These are phyloP conservation scores for Podaxis carcinomalis DNA, from an alignment of 768 basidiomycete species.

Conservation along the genomic window DNA sequence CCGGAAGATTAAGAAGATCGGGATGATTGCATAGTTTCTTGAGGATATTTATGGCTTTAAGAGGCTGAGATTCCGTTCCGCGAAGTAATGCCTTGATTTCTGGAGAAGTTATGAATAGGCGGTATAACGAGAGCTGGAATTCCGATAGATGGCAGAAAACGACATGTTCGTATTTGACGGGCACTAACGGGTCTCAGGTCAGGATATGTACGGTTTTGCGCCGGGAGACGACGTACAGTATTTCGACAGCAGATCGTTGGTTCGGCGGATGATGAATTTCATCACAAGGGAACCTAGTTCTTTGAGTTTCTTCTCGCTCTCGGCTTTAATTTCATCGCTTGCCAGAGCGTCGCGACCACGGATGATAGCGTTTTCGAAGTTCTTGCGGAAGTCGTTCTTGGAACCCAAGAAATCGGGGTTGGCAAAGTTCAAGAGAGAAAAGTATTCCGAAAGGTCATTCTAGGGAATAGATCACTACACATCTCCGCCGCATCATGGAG, in stretches of 20 bases:
- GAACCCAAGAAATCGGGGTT: slow-evolving; percentile 88
- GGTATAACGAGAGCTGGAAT: slow-evolving; percentile 82
- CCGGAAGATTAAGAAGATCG: slow-evolving; percentile 80
- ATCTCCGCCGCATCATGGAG: not conserved
- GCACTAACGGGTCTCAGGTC: slow-evolving; percentile 51
- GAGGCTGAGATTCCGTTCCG: slow-evolving; percentile 86
- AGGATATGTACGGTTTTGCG: slow-evolving; percentile 1
- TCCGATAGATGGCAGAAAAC: slow-evolving; percentile 87
- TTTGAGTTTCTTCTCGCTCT: slow-evolving; percentile 86
- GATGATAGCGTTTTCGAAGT: slow-evolving; percentile 89
- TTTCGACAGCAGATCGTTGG: slow-evolving; percentile 92
- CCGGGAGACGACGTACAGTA: slow-evolving; percentile 60
- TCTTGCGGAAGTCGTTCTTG: slow-evolving; percentile 90
- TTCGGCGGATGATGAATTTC: slow-evolving; percentile 92
- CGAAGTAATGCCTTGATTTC: slow-evolving; percentile 89
- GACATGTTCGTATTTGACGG: slow-evolving; percentile 98
- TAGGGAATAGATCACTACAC: slow-evolving; percentile 23
- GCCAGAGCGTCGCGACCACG: slow-evolving; percentile 89
- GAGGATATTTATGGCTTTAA: slow-evolving; percentile 91
- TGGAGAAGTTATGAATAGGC: slow-evolving; percentile 87
- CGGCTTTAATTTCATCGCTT: slow-evolving; percentile 69
- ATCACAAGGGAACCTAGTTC: slow-evolving; percentile 84
- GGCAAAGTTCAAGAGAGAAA: slow-evolving; percentile 88
- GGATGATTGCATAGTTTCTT: slow-evolving; percentile 97
- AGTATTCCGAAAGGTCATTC: slow-evolving; percentile 94